Conservation (phyloP, 192 early-diverging fungal species). For the Funneliformis mosseae region DNA sequence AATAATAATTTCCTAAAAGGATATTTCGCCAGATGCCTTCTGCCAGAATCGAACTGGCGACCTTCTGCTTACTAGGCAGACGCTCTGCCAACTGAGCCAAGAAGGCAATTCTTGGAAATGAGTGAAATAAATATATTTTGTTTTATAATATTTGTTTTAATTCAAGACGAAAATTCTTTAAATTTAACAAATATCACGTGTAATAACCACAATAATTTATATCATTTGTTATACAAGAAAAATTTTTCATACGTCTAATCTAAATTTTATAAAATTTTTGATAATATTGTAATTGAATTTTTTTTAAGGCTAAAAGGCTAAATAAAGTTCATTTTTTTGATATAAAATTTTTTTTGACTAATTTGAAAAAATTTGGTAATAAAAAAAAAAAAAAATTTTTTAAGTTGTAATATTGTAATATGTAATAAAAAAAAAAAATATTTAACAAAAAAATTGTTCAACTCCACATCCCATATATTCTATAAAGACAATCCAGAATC, state of each 20-base stretch:
- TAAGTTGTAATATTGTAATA: background rate
- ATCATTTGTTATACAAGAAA: too few relatives aligned
- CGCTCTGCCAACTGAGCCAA: slow-evolving; percentile 27
- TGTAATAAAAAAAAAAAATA: background rate
- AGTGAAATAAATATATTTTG: too few relatives aligned
- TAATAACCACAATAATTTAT: too few relatives aligned
- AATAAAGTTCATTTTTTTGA: background rate
- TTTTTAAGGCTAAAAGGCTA: background rate
- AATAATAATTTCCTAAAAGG: background rate
- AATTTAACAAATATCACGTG: too few relatives aligned
- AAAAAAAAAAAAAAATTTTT: background rate
- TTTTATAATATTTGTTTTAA: too few relatives aligned
- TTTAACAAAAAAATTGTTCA: too few relatives aligned
- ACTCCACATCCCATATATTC: too few relatives aligned
- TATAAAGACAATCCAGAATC: too few relatives aligned
- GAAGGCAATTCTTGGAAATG: background rate
- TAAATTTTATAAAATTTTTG: background rate
- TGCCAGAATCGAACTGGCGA: slow-evolving; percentile 17
- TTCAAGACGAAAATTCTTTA: too few relatives aligned
- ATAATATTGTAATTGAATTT: too few relatives aligned
- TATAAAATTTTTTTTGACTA: background rate
- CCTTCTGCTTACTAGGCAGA: slow-evolving; percentile 28
- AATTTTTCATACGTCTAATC: background rate
- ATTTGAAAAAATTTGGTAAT: background rate
- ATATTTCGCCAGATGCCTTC: background rate